These are phyloP conservation scores for Tothia fuscella DNA, from an alignment of 2,329 filamentous ascomycete genomes.

Conservation along the genomic window DNA sequence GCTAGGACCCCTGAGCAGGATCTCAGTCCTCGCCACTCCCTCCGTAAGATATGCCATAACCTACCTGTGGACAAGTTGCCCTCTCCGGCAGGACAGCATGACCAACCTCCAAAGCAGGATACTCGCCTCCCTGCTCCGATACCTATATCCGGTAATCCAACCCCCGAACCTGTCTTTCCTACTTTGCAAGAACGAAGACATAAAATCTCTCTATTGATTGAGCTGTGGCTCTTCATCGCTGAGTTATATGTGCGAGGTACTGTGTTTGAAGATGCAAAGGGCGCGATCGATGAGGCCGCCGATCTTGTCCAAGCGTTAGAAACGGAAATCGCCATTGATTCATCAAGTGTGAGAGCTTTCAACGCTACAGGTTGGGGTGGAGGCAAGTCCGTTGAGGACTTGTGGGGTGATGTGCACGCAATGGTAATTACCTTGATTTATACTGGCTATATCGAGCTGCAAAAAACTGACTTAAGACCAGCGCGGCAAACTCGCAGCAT, in stretches of 20 bases:
- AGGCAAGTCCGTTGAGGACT: slow-evolving; percentile 67
- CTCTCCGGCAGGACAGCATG: slow-evolving; percentile 22
- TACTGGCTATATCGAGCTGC: neutral
- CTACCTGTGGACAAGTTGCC: neutral
- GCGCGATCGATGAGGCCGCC: slow-evolving; percentile 69
- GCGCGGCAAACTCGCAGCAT: slow-evolving; percentile 55
- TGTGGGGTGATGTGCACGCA: slow-evolving; percentile 72
- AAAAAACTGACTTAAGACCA: too few relatives aligned
- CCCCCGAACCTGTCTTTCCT: slow-evolving; percentile 35
- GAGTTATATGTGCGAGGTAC: slow-evolving; percentile 75
- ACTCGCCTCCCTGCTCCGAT: slow-evolving; percentile 28
- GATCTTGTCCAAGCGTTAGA: slow-evolving; percentile 65
- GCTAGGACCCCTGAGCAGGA: too few relatives aligned
- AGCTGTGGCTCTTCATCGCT: slow-evolving; percentile 83
- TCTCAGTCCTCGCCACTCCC: too few relatives aligned
- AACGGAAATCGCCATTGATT: slow-evolving; percentile 46
- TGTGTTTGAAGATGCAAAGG: slow-evolving; percentile 67
- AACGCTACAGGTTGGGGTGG: slow-evolving; percentile 63
- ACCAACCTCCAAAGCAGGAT: slow-evolving; percentile 33
- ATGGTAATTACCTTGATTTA: slow-evolving; percentile 47
- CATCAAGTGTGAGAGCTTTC: slow-evolving; percentile 50
- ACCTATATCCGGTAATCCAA: slow-evolving; percentile 16
- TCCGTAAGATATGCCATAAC: neutral
- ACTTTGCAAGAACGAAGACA: slow-evolving; percentile 41
- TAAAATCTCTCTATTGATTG: slow-evolving; percentile 50